Evolutionary conservation across 2,329 filamentous ascomycete genomes (phyloP).

Genomic region (Ophiostoma ips): DNA sequence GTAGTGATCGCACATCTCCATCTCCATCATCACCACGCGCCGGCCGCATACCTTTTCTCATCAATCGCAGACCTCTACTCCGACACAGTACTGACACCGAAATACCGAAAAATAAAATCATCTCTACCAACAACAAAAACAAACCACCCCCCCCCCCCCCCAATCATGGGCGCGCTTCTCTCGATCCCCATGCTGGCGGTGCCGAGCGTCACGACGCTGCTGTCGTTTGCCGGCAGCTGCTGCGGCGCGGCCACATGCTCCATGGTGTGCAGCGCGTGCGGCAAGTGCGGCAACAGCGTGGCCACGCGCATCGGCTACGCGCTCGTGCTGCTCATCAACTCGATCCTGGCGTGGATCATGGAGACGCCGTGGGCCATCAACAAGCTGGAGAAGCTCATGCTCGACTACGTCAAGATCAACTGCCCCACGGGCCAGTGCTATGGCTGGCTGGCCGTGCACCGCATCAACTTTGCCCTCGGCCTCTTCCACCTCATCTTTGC

Average conservation of each 20-base stretch:
- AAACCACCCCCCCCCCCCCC: no score
- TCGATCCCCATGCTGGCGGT: conserved; percentile 81
- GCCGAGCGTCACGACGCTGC: conserved; percentile 59
- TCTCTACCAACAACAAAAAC: background rate
- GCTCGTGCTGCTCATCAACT: conserved; percentile 88
- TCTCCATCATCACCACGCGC: no score
- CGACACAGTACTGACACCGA: no score
- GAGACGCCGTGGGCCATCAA: conserved; percentile 97
- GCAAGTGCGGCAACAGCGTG: conserved; percentile 94
- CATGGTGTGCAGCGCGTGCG: conserved; percentile 87
- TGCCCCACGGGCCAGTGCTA: conserved; percentile 85
- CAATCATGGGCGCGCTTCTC: conserved; percentile 83
- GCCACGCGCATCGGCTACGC: conserved; percentile 95
- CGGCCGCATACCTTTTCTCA: no score
- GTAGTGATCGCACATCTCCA: no score
- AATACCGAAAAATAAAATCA: no score
- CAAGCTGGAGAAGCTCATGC: conserved; percentile 78
- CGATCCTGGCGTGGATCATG: conserved; percentile 96
- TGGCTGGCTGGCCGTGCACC: conserved; percentile 90
- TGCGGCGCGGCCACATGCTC: conserved; percentile 95
- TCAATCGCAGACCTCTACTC: no score
- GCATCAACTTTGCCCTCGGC: conserved; percentile 94
- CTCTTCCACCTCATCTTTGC: conserved; percentile 85
- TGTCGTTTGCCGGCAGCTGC: conserved; percentile 55
- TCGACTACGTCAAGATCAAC: conserved; percentile 92